Conservation (phyloP, 2,329 filamentous ascomycete species). For the Penicillium italicum region DNA sequence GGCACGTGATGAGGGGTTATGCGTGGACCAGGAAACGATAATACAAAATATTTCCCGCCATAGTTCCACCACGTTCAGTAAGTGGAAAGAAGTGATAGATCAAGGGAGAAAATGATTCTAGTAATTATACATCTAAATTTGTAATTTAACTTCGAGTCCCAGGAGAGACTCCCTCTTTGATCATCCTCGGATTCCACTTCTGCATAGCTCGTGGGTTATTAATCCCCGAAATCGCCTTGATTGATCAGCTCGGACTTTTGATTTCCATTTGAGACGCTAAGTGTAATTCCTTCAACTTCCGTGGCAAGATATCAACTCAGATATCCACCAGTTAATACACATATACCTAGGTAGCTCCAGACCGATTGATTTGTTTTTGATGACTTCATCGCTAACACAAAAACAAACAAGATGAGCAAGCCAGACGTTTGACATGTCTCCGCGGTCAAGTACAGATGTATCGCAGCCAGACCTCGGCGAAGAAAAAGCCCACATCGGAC, state of each 20-base stretch:
- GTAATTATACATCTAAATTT: too few relatives aligned
- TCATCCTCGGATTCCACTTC: background rate
- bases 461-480: constrained; percentile 6
- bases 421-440: background rate
- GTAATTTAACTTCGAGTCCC: background rate
- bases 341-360: background rate
- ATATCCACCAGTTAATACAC: background rate
- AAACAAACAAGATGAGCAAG: background rate
- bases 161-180: background rate
- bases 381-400: background rate
- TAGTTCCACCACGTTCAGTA: too few relatives aligned
- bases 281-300: background rate
- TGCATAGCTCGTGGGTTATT: background rate
- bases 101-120: too few relatives aligned
- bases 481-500: constrained; percentile 8
- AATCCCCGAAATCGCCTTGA: constrained; percentile 5
- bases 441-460: background rate
- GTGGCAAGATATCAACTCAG: background rate
- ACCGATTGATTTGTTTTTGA: background rate
- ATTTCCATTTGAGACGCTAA: background rate
- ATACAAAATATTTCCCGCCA: too few relatives aligned
- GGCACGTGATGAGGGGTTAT: too few relatives aligned
- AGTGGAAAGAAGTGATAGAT: too few relatives aligned
- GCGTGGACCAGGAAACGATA: too few relatives aligned
- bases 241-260: constrained; percentile 21